Conservation (phyloP, 331 rosid species). For the Pyracantha coccinea region DNA sequence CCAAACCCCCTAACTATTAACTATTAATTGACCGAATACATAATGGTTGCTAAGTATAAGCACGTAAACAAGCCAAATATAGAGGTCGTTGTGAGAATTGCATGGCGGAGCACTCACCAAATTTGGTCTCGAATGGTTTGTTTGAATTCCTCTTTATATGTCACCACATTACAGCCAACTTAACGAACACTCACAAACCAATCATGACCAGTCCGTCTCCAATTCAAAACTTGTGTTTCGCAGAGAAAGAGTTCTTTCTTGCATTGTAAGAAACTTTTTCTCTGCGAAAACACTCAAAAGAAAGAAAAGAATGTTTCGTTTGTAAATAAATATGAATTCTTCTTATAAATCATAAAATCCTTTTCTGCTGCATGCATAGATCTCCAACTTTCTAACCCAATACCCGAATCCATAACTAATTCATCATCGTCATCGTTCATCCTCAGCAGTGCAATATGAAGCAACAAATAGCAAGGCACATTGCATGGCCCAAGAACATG, state of each 20-base stretch:
- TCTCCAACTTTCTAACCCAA: background rate
- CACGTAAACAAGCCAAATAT: background rate
- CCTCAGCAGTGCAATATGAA: constrained; percentile 11
- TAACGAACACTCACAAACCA: background rate
- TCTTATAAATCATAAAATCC: background rate
- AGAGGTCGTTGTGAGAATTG: background rate
- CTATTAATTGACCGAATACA: background rate
- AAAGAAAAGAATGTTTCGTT: background rate
- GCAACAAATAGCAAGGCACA: constrained; percentile 4
- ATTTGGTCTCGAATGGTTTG: background rate
- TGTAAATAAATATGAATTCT: background rate
- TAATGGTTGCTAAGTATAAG: background rate
- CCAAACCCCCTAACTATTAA: background rate
- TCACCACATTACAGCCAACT: background rate
- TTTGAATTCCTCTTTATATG: background rate
- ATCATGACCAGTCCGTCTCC: background rate
- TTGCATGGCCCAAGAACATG: background rate
- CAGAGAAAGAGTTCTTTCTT: background rate
- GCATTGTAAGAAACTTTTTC: constrained; percentile 6
- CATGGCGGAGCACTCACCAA: constrained; percentile 14
- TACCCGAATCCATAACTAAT: background rate
- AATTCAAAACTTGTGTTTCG: background rate
- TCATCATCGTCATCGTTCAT: background rate
- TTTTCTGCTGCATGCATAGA: background rate
- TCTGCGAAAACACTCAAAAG: background rate